These are phyloP conservation scores for Astragalus membranaceus DNA, from an alignment of 306 rosid genomes.

Conservation along the genomic window DNA sequence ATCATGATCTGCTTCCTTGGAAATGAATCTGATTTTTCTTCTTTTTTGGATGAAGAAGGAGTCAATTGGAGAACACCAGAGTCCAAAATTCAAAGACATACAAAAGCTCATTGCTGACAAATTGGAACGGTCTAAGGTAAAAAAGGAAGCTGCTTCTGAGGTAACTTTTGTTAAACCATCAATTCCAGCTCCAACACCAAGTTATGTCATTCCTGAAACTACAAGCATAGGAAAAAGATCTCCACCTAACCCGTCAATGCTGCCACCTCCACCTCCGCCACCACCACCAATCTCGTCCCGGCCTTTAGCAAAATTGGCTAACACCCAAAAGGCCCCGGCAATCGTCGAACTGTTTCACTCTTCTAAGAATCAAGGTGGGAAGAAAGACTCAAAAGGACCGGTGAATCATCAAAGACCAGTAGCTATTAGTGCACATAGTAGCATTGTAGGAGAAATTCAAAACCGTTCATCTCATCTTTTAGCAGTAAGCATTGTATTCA, in stretches of 20 bases:
- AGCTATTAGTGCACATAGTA: slow-evolving; percentile 59
- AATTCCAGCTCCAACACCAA: slow-evolving; percentile 23
- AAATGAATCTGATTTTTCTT: slow-evolving; percentile 12
- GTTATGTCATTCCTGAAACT: slow-evolving; percentile 23
- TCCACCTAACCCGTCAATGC: slow-evolving; percentile 28
- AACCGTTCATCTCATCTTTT: slow-evolving; percentile 89
- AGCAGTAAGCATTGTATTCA: slow-evolving; percentile 55
- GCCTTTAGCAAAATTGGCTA: slow-evolving; percentile 32
- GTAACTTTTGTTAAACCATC: slow-evolving; percentile 25
- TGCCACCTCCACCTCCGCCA: slow-evolving; percentile 48
- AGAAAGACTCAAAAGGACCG: slow-evolving; percentile 34
- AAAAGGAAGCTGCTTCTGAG: slow-evolving; percentile 38
- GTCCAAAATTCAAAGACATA: slow-evolving; percentile 57
- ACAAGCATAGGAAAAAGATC: slow-evolving; percentile 27
- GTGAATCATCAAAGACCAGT: slow-evolving; percentile 38
- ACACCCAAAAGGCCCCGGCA: slow-evolving; percentile 46
- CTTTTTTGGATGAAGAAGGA: slow-evolving; percentile 40
- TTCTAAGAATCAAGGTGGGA: slow-evolving; percentile 49
- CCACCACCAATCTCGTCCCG: slow-evolving; percentile 53
- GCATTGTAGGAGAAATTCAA: slow-evolving; percentile 94
- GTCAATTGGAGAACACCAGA: slow-evolving; percentile 43
- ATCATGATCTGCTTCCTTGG: background rate
- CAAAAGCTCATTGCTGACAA: slow-evolving; percentile 76
- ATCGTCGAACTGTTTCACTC: slow-evolving; percentile 48
- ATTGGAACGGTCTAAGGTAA: slow-evolving; percentile 43